phyloP scores from a whole-genome alignment of 352 stramenopile species.

The Labyrinthula sp. region DNA sequence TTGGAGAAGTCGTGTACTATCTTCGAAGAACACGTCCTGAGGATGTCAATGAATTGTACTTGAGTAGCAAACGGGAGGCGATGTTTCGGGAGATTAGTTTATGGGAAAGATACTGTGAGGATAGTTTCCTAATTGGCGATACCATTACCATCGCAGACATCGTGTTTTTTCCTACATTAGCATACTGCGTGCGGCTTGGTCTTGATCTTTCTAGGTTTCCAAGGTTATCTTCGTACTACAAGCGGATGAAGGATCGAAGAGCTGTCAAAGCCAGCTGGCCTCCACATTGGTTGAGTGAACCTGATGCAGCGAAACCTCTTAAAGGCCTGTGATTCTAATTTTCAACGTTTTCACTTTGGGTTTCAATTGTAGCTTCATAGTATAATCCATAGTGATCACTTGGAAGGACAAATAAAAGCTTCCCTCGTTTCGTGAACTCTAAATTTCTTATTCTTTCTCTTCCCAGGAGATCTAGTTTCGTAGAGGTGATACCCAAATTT shows the following conservation, averaged over 20 bases:
- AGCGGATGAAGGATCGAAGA: constrained; percentile 19
- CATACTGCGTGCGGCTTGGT: constrained; percentile 29
- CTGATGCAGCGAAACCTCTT: constrained; percentile 9
- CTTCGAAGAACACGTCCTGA: constrained; percentile 11
- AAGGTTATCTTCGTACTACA: constrained; percentile 23
- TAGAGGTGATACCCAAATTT: no score
- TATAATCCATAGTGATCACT: no score
- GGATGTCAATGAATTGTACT: constrained; percentile 25
- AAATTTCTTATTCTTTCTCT: no score
- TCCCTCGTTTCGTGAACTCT: no score
- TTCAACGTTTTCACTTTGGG: not conserved
- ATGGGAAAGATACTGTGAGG: constrained; percentile 28
- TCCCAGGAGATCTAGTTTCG: no score
- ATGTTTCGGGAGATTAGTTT: constrained; percentile 20
- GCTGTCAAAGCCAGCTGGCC: constrained; percentile 20
- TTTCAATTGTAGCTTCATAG: constrained; percentile 17
- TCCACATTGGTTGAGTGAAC: constrained; percentile 21
- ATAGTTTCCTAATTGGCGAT: constrained; percentile 19
- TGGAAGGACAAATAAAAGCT: no score
- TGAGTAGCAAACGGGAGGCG: constrained; percentile 12
- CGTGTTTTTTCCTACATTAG: constrained; percentile 26
- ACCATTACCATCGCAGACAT: constrained; percentile 26
- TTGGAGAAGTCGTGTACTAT: constrained; percentile 30
- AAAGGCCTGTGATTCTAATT: constrained; percentile 18
- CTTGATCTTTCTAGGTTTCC: constrained; percentile 26